Conservation (phyloP, 768 basidiomycete species). For the Arthromyces matolae region DNA sequence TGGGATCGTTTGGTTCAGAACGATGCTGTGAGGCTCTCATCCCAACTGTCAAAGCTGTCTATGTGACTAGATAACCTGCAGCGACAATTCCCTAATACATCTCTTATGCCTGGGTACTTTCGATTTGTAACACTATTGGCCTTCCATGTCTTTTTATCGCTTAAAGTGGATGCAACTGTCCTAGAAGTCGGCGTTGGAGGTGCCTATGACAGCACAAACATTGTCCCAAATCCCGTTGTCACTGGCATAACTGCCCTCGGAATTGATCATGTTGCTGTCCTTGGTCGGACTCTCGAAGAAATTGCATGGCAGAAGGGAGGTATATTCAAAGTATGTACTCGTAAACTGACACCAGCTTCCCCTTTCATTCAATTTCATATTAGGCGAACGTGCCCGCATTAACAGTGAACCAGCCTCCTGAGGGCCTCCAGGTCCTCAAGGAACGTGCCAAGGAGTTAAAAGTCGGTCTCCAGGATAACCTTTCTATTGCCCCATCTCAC, state of each 20-base stretch:
- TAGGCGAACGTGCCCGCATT: conserved; percentile 83
- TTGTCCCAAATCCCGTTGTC: conserved; percentile 86
- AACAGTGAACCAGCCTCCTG: conserved; percentile 71
- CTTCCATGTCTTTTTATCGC: conserved; percentile 80
- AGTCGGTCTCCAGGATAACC: conserved; percentile 35
- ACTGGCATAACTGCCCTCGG: conserved; percentile 90
- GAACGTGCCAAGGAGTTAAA: conserved; percentile 62
- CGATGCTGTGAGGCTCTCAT: conserved; percentile 41
- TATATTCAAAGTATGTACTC: conserved; percentile 75
- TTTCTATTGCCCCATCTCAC: too few relatives aligned
- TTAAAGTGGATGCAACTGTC: conserved; percentile 85
- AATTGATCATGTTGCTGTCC: conserved; percentile 83
- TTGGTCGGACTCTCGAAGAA: conserved; percentile 84
- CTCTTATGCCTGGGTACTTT: conserved; percentile 88
- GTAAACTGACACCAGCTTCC: background rate
- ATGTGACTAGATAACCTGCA: conserved; percentile 20
- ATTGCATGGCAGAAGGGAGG: conserved; percentile 97
- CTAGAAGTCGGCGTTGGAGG: conserved; percentile 98
- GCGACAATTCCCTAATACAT: conserved; percentile 49
- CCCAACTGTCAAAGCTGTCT: background rate
- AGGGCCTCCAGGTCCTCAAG: conserved; percentile 65
- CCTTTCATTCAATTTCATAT: conserved; percentile 2
- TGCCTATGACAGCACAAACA: conserved; percentile 90
- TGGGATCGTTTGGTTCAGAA: conserved; percentile 81
- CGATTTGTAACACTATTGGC: conserved; percentile 90